Percentiles rank a stretch among this genome's conserved stretches.
phyloP scores from a whole-genome alignment of 352 stramenopile genomes.

The Globisporangium barbulae region DNA sequence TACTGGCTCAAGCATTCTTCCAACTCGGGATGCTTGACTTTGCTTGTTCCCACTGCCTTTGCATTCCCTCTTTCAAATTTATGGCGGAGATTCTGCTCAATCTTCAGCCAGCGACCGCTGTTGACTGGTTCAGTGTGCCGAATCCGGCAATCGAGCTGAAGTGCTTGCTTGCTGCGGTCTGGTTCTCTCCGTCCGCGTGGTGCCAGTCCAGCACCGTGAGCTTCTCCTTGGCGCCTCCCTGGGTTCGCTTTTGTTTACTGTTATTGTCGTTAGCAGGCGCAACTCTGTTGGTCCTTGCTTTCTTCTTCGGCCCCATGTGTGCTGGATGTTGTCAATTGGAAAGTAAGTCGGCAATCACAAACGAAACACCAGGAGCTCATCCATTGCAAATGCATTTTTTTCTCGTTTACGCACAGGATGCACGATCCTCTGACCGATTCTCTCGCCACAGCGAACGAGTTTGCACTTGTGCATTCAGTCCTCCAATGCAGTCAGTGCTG shows the following conservation, averaged over 20 bases:
- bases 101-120: background rate
- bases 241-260: background rate
- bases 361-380: background rate
- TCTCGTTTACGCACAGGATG: background rate
- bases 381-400: conserved; percentile 1
- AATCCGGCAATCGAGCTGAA: background rate
- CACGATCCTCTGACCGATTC: background rate
- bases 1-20: background rate
- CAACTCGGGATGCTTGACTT: background rate
- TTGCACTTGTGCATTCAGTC: background rate
- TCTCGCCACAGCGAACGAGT: background rate
- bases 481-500: background rate
- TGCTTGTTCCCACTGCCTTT: background rate
- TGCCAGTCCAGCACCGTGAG: background rate
- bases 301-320: background rate
- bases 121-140: background rate
- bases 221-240: background rate
- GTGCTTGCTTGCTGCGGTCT: background rate
- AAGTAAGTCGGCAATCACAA: background rate
- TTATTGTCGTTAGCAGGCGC: background rate
- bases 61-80: background rate
- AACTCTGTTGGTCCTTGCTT: background rate
- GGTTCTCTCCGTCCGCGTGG: background rate
- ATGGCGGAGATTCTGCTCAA: background rate
- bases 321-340: background rate